Base-by-base conservation (phyloP, 768 basidiomycete genomes). In the Suillus spraguei region DNA sequence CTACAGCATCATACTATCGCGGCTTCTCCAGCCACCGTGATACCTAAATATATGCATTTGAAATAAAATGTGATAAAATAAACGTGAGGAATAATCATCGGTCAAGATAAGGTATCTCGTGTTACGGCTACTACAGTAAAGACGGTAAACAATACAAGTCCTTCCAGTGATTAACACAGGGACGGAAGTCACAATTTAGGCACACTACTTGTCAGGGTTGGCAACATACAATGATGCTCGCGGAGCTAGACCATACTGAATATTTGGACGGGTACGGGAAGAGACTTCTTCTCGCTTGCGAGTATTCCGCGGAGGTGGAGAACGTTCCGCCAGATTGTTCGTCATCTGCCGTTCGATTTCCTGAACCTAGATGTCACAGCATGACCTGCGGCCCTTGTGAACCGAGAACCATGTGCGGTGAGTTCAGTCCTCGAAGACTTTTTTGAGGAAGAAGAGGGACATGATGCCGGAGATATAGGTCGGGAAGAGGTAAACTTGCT, bases 181-280 rank as follows among this genome's bases (percentile, higher is more conserved):
- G 36, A 28, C 50, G 44, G 56, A 42, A 36, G 38, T 67, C 54
- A 38, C 1, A 16, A 38, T 38, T 16, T 58, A 58, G 56, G 52
- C 41, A 54, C 55, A 69, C 16, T 32, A 5, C 16, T 49, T 39
- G 69, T 89, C 87, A 20, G 92, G 91, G 74, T 94, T 93, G 28
- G 89, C 89, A 59, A 94, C 81, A 67, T 85, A 93, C 36, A 94
- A 79, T 65, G 85, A 85, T 22, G 84, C 76, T 64, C 83, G 82
- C 28, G 86, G 85, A 41, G 82, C 87, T 39, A 92, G 80, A 14
- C 90, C 90, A 71, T 92, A 93, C 33, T 83, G 80, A 42, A 87
- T 78, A 49, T 72, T 74, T 59, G 75, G 67, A 59, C 77, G 74
- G 59, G 77, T 75, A 69, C 76, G 80, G 64, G 72, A 77, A 55